These are phyloP conservation scores for Ephemerocybe angulata DNA, from an alignment of 768 basidiomycete genomes.

Conservation along the genomic window DNA sequence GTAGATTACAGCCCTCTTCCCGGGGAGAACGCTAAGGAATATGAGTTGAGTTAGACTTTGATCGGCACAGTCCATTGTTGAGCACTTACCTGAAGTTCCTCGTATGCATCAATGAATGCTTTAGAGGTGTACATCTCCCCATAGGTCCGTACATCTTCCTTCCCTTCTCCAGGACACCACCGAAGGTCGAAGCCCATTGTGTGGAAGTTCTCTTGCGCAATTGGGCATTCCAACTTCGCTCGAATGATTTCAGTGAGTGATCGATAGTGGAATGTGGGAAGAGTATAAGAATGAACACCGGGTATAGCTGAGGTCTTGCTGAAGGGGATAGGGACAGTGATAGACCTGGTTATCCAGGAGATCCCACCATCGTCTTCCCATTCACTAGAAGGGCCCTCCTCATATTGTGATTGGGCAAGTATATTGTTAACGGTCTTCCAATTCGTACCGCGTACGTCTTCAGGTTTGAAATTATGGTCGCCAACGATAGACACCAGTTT, in stretches of 20 bases:
- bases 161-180: slow-evolving; percentile 2
- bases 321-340: neutral
- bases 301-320: neutral
- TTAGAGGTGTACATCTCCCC: slow-evolving; percentile 19
- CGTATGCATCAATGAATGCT: slow-evolving; percentile 15
- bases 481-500: neutral
- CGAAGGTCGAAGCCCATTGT: slow-evolving; percentile 10
- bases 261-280: neutral
- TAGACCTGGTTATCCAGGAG: neutral
- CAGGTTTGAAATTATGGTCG: neutral
- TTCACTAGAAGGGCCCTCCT: neutral
- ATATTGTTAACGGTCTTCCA: neutral
- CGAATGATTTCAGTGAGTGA: neutral
- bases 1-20: slow-evolving; percentile 11
- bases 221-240: neutral
- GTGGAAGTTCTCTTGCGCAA: slow-evolving; percentile 7
- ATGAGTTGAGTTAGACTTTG: neutral
- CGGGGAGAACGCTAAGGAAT: neutral
- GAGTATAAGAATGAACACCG: neutral
- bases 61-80: neutral
- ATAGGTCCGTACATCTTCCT: slow-evolving; percentile 9
- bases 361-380: neutral
- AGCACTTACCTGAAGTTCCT: slow-evolving; percentile 2
- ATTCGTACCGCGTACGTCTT: neutral
- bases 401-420: neutral